Evolutionary conservation across 371 early-diverging fungal species (phyloP), one percentile per base, ranked within the genome.

Genomic region (Circinella umbellata): DNA sequence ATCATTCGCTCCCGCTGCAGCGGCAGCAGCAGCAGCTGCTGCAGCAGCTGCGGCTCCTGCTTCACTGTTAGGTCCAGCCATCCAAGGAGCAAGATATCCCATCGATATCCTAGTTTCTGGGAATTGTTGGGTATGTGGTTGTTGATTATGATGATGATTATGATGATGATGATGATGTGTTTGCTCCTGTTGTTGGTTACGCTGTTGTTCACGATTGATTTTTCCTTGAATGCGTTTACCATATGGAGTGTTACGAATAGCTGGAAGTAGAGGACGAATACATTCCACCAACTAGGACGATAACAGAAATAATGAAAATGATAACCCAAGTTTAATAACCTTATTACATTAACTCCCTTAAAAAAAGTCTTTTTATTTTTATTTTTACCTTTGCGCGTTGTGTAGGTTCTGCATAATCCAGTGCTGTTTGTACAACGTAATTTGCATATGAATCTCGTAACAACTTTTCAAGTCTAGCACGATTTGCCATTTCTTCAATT

Each of bases 351-450:
- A 9, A 6, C 42, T 42, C 42, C 27, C 42, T 42, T 42, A 42
- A 42, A 57, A 57, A 34, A 57, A 20, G 36, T 7, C 1, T 8
- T 27, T 27, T 27, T 27, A 0, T 27, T 27, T 27, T 27, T 27
- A 0, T 27, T 27, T 20, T 38, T 69, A 90, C 89, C 78, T 91
- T 81, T 9, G 74, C 73, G 27, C 93, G 89, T 76, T 95, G 95
- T 1, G 80, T 69, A 27, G 87, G 83, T 39, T 93, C 92, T 14
- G 94, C 92, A 76, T 86, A 93, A 69, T 96, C 96, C 36, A 96
- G 79, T 8, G 95, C 89, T 1, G 96, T 96, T 77, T 96, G 96
- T n/a, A 96, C 91, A 1, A 96, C 96, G 73, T 96, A 96, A 72
- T 96, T 96, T 49, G 92, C 96, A 73, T 89, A 96, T 5, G 93